Evolutionary conservation across 495 filamentous ascomycete genomes (phyloP).

Genomic region (Podospora anserina): DNA sequence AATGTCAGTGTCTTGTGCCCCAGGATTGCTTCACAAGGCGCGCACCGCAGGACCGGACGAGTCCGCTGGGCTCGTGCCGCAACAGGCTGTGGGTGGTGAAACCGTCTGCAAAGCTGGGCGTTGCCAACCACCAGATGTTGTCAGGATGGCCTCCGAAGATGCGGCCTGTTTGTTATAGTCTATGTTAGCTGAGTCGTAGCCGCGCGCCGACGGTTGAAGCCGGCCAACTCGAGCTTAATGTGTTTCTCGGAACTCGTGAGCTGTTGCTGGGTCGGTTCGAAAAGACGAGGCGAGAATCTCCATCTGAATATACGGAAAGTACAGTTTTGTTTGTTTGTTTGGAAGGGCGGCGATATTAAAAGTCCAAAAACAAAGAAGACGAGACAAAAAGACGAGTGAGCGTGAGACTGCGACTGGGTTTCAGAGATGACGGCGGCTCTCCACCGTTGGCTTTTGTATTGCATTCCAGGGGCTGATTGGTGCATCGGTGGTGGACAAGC

Average conservation of each 20-base stretch:
- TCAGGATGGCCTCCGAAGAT: neutral
- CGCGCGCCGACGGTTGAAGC: conserved; percentile 1
- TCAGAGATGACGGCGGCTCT: conserved; percentile 6
- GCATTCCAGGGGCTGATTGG: conserved; percentile 1
- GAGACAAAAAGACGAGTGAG: neutral
- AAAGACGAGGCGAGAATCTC: neutral
- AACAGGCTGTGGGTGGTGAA: conserved; percentile 9
- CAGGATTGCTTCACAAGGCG: conserved; percentile 9
- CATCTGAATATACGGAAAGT: conserved; percentile 4
- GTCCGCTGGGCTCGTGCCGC: conserved; percentile 15
- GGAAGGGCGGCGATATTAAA: neutral
- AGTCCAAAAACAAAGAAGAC: neutral
- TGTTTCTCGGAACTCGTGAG: conserved; percentile 9
- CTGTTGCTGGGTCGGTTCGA: conserved; percentile 2
- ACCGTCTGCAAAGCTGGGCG: conserved; percentile 2
- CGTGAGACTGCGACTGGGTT: neutral
- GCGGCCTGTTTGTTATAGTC: neutral
- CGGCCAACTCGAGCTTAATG: neutral
- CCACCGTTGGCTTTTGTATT: conserved; percentile 5
- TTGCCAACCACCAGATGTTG: neutral
- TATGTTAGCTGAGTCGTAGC: neutral
- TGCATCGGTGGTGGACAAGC: neutral
- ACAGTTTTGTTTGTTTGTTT: neutral
- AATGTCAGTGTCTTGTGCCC: conserved; percentile 5
- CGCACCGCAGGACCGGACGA: conserved; percentile 1